Evolutionary conservation across 805 yeast species (phyloP).

Genomic region (Candida xyloterini): DNA sequence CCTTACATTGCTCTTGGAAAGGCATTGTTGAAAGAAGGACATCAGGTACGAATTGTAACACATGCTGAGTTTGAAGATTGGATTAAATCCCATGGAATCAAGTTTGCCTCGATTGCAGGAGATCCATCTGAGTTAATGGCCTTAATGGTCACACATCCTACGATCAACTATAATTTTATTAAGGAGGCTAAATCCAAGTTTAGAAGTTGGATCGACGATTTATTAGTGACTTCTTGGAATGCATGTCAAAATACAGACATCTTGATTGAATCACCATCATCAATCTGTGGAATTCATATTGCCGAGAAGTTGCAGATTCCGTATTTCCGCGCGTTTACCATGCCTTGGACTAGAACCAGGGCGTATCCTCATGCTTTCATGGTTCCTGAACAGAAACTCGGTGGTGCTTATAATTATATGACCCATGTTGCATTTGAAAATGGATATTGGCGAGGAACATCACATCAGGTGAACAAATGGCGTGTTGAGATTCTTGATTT

Average conservation of each 20-base stretch:
- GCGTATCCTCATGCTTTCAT: slow-evolving; percentile 96
- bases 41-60: slow-evolving; percentile 77
- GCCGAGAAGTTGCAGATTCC: slow-evolving; percentile 91
- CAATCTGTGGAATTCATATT: slow-evolving; percentile 93
- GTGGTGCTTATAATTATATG: slow-evolving; percentile 88
- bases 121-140: slow-evolving; percentile 91
- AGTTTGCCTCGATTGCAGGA: slow-evolving; percentile 78
- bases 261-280: slow-evolving; percentile 91
- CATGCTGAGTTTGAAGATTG: slow-evolving; percentile 79
- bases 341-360: slow-evolving; percentile 97
- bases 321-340: slow-evolving; percentile 90
- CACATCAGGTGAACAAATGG: slow-evolving; percentile 87
- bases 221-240: slow-evolving; percentile 72
- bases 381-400: slow-evolving; percentile 89
- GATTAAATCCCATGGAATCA: slow-evolving; percentile 64
- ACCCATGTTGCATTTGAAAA: slow-evolving; percentile 93
- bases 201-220: slow-evolving; percentile 76
- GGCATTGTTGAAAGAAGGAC: slow-evolving; percentile 79
- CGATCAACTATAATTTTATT: slow-evolving; percentile 76
- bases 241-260: slow-evolving; percentile 85
- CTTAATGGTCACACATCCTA: slow-evolving; percentile 87
- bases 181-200: slow-evolving; percentile 81
- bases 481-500: slow-evolving; percentile 63
- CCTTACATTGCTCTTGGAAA: slow-evolving; percentile 90
- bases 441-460: slow-evolving; percentile 89